A percentile compares a stretch with the other conserved stretches of the same genome.
These are phyloP conservation scores for Citrus sinensis DNA, from an alignment of 345 rosid genomes.

Conservation along the genomic window DNA sequence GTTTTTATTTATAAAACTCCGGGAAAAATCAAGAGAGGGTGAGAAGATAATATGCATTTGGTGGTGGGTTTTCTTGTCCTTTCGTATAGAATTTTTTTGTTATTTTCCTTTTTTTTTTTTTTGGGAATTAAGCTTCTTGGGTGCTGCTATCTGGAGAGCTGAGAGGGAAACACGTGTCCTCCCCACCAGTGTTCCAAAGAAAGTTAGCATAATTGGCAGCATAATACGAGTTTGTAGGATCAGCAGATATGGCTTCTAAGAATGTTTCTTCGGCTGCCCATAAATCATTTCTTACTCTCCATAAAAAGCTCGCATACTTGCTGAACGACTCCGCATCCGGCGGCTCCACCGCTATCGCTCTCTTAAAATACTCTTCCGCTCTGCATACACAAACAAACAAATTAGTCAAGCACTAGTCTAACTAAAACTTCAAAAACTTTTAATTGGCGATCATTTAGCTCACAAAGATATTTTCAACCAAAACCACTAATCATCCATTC, in stretches of 20 bases:
- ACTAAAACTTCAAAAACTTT: background rate
- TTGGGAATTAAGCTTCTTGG: constrained; percentile 9
- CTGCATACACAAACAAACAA: constrained; percentile 32
- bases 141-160: constrained; percentile 21
- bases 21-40: background rate
- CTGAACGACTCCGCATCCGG: constrained; percentile 72
- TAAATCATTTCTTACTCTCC: constrained; percentile 70
- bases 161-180: constrained; percentile 90
- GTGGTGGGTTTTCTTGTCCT: background rate
- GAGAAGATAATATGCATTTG: background rate
- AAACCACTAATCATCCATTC: background rate
- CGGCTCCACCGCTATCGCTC: constrained; percentile 56
- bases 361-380: constrained; percentile 82
- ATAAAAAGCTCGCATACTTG: constrained; percentile 83
- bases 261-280: constrained; percentile 98
- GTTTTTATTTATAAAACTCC: background rate
- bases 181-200: constrained; percentile 94
- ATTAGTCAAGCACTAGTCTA: background rate
- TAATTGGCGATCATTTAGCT: background rate
- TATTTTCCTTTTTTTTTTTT: background rate
- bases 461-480: background rate
- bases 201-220: constrained; percentile 88
- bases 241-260: constrained; percentile 78
- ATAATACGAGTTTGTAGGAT: constrained; percentile 62
- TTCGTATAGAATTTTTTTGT: background rate